Percentiles rank a stretch among this genome's conserved stretches.
Evolutionary conservation across 352 stramenopile species (phyloP).

Genomic region (Pythium guiyangense): DNA sequence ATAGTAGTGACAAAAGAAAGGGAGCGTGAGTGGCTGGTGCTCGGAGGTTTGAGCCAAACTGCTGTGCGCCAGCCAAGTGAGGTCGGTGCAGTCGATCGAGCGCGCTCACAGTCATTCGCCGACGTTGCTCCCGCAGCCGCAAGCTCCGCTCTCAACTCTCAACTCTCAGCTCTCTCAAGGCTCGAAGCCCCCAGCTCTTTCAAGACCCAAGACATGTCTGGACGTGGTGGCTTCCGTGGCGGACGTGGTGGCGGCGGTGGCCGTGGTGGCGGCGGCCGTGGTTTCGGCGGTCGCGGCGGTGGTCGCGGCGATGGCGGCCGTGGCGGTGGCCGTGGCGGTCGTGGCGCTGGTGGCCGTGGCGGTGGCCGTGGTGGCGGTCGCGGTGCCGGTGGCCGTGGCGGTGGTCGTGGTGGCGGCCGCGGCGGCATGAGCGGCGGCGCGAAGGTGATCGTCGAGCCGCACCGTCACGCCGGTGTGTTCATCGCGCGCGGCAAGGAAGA

Average conservation of each 20-base stretch:
- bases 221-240: slow-evolving; percentile 26
- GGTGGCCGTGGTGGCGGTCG: slow-evolving; percentile 34
- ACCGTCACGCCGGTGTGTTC: slow-evolving; percentile 98
- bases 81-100: background rate
- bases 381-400: slow-evolving; percentile 36
- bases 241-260: slow-evolving; percentile 40
- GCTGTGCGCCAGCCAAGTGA: background rate
- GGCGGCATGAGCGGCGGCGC: slow-evolving; percentile 94
- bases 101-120: background rate
- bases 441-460: slow-evolving; percentile 97
- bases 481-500: slow-evolving; percentile 99
- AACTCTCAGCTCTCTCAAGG: no score
- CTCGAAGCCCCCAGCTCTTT: no score
- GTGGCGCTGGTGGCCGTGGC: slow-evolving; percentile 34
- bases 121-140: slow-evolving; percentile 5
- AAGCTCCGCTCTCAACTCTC: slow-evolving; percentile 1
- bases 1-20: no score
- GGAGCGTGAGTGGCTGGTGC: background rate
- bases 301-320: slow-evolving; percentile 45
- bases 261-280: slow-evolving; percentile 37
- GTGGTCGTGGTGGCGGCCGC: slow-evolving; percentile 57
- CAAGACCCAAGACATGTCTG: slow-evolving; percentile 11
- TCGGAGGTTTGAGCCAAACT: background rate
- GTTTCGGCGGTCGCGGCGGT: slow-evolving; percentile 47
- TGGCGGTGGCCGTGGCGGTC: slow-evolving; percentile 39